Evolutionary conservation across 2,329 filamentous ascomycete genomes (phyloP).

Genomic region (Aciculosporium take): DNA sequence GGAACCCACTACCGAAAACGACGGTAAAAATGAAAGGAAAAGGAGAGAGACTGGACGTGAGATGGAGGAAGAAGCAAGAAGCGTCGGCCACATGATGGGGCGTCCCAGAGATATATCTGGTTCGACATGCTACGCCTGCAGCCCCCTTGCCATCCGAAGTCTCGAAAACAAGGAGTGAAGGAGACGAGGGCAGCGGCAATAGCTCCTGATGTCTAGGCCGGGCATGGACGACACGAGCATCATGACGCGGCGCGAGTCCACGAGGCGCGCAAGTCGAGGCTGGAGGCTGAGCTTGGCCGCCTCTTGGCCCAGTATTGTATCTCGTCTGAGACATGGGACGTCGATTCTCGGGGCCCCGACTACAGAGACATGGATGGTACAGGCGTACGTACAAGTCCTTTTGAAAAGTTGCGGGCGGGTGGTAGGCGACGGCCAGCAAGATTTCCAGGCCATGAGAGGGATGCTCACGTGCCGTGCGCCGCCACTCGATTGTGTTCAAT

Average conservation of each 20-base stretch:
- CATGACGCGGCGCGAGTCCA: not conserved
- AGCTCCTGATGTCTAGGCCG: no score
- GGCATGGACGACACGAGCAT: not conserved
- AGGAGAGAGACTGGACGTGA: slow-evolving; percentile 9
- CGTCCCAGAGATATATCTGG: slow-evolving; percentile 8
- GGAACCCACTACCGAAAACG: not conserved
- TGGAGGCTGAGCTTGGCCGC: slow-evolving; percentile 1
- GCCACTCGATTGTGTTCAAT: no score
- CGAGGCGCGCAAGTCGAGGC: slow-evolving; percentile 2
- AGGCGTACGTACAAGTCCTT: no score
- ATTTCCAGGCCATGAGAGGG: no score
- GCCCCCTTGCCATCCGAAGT: slow-evolving; percentile 12
- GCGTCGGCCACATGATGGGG: slow-evolving; percentile 1
- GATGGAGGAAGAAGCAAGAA: slow-evolving; percentile 5
- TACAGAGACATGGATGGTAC: no score
- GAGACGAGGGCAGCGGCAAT: not conserved
- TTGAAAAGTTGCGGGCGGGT: no score
- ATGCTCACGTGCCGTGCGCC: no score
- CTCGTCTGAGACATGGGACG: no score
- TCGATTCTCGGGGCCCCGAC: slow-evolving; percentile 7
- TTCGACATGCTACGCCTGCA: not conserved
- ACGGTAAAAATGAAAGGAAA: slow-evolving; percentile 4
- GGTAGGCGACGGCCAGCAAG: no score
- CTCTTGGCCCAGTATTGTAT: not conserved
- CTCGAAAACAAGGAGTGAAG: slow-evolving; percentile 2